Percentiles rank a stretch among this genome's conserved stretches.
Evolutionary conservation across 768 basidiomycete genomes (phyloP).

Genomic region (Basidioascus undulatus): DNA sequence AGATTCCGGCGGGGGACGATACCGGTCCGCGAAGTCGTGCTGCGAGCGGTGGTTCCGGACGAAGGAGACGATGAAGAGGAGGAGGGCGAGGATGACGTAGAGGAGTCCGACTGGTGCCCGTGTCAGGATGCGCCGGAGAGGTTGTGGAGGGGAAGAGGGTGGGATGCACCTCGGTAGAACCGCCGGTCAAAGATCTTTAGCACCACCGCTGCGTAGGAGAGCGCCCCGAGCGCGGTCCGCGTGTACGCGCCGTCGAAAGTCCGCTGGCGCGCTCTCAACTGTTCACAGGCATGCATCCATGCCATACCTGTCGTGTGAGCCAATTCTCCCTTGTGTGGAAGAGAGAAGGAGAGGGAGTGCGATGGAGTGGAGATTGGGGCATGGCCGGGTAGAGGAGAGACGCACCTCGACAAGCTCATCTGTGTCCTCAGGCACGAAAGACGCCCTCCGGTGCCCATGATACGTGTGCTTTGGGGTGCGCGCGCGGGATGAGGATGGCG

Average conservation of each 20-base stretch:
- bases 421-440: too few relatives aligned
- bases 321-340: too few relatives aligned
- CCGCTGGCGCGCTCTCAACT: conserved; percentile 52
- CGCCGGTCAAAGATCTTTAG: conserved; percentile 47
- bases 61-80: conserved; percentile 34
- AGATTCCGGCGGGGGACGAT: conserved; percentile 17
- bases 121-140: neutral
- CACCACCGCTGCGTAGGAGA: conserved; percentile 47
- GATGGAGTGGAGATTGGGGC: too few relatives aligned
- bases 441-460: too few relatives aligned
- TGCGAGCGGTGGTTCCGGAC: conserved; percentile 38
- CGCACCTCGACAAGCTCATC: too few relatives aligned
- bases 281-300: too few relatives aligned
- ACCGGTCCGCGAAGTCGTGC: conserved; percentile 49
- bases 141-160: neutral
- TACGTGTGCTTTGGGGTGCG: too few relatives aligned
- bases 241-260: conserved; percentile 64
- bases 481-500: too few relatives aligned
- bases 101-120: conserved; percentile 12
- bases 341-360: too few relatives aligned
- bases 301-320: too few relatives aligned
- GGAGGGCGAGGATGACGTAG: conserved; percentile 24
- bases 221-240: conserved; percentile 42
- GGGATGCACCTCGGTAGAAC: conserved; percentile 41
- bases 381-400: too few relatives aligned